Evolutionary conservation across 2,329 filamentous ascomycete genomes (phyloP).

Genomic region (Didymella segeticola): DNA sequence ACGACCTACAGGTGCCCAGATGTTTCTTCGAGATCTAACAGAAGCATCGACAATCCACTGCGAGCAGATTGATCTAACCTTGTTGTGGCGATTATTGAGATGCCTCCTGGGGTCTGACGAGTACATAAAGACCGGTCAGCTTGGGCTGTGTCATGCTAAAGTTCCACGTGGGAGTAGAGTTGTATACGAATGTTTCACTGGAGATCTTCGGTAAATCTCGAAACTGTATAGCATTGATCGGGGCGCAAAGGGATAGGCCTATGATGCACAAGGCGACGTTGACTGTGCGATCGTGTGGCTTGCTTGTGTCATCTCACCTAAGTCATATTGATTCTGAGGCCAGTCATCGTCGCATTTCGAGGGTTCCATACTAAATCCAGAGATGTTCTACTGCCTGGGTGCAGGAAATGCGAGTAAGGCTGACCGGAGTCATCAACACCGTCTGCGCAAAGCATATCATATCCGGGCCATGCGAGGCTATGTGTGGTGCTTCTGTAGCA

Average conservation of each 20-base stretch:
- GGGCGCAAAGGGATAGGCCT: background rate
- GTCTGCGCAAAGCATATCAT: background rate
- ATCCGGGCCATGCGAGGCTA: background rate
- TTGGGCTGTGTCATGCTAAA: background rate
- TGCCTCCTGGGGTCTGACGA: background rate
- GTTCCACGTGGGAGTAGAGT: background rate
- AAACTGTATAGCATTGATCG: background rate
- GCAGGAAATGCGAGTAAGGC: background rate
- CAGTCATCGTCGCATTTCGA: background rate
- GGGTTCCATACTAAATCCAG: background rate
- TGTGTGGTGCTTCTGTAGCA: background rate
- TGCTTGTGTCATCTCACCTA: constrained; percentile 15
- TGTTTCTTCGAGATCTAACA: no score
- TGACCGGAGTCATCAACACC: background rate
- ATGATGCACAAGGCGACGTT: background rate
- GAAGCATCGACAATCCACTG: background rate
- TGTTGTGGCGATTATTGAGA: no score
- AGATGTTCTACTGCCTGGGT: background rate
- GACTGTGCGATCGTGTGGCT: constrained; percentile 6
- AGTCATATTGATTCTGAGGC: background rate
- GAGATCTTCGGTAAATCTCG: background rate
- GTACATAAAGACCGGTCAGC: background rate
- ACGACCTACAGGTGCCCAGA: no score
- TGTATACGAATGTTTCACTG: constrained; percentile 2
- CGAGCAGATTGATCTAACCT: background rate